Base-by-base conservation (phyloP, 305 asterid species). In the Stenogyne calaminthoides region DNA sequence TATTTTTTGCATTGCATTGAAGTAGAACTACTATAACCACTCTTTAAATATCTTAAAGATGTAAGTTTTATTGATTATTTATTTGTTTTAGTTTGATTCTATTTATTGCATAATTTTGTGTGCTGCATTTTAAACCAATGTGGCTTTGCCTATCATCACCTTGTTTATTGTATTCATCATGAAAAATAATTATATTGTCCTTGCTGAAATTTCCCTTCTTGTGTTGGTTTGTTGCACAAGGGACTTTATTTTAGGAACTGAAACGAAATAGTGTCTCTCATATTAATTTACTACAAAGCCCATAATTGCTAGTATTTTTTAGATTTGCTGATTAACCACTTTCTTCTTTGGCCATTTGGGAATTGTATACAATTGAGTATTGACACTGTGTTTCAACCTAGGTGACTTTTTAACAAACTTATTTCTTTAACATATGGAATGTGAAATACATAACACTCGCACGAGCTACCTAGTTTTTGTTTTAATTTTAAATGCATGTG, bases 281-380 rank as follows among this genome's bases (percentile, higher is more conserved):
- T 15, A 15, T 40, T 44, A 7, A 19, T 56, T 55, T 46, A 19
- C 8, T 56, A 49, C 57, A 0, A 8, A 9, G 11, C 9, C 14
- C 10, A 16, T 73, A 29, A 15, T 66, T 25, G 63, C 39, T 25
- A 27, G 9, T 56, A 3, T 56, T 19, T 18, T 86, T 15, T 87
- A 83, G n/a, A 63, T 60, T 29, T 60, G 52, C 14, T 22, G 46
- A 16, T 67, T 16, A 5, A 16, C 29, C 18, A 19, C 29, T 42
- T 32, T 55, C 39, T 75, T 60, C 6, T 55, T 46, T 59, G 67
- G 32, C n/a, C 55, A 47, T 47, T 47, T 20, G 46, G n/a, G 46
- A 5, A 12, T 14, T 15, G 10, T 56, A 18, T 44, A 19, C 52
- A 19, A 27, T 57, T 39, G 20, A 64, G 39, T 12, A 44, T 47